Conservation (phyloP, 352 stramenopile species). For the Phytophthora agathidicida region DNA sequence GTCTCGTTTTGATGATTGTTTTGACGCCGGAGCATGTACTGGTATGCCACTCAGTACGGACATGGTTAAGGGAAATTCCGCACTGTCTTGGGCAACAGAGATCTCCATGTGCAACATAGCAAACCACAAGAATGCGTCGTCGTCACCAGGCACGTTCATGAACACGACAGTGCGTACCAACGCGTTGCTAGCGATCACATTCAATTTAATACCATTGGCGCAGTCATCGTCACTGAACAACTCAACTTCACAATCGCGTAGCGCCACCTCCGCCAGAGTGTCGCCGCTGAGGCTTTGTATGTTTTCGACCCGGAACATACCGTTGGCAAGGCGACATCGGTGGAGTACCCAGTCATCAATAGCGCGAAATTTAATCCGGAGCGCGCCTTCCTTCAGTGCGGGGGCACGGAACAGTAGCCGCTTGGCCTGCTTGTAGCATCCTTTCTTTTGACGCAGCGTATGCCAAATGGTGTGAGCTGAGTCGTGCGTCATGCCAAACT, state of each 20-base stretch:
- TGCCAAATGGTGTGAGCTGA: slow-evolving; percentile 80
- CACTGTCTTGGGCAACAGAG: slow-evolving; percentile 50
- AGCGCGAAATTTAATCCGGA: slow-evolving; percentile 43
- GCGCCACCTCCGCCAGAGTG: slow-evolving; percentile 34
- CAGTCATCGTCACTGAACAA: slow-evolving; percentile 49
- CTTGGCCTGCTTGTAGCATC: slow-evolving; percentile 49
- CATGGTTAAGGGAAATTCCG: slow-evolving; percentile 38
- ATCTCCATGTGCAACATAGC: slow-evolving; percentile 59
- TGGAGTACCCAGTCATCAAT: slow-evolving; percentile 45
- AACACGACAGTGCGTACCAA: slow-evolving; percentile 34
- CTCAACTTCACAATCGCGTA: slow-evolving; percentile 59
- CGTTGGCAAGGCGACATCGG: slow-evolving; percentile 42
- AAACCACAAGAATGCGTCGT: slow-evolving; percentile 65
- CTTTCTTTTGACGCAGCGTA: slow-evolving; percentile 60
- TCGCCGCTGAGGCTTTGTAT: slow-evolving; percentile 6
- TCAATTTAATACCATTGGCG: slow-evolving; percentile 58
- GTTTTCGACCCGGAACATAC: slow-evolving; percentile 39
- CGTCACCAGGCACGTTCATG: slow-evolving; percentile 49
- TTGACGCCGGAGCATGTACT: slow-evolving; percentile 13
- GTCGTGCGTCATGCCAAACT: slow-evolving; percentile 70
- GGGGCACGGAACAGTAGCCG: slow-evolving; percentile 60
- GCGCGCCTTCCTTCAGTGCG: slow-evolving; percentile 38
- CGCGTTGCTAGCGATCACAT: slow-evolving; percentile 1
- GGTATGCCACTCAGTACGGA: slow-evolving; percentile 27
- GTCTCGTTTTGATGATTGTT: slow-evolving; percentile 26